A percentile compares a stretch with the other conserved stretches of the same genome.
Conservation (phyloP, 139 green algal genomes). For the Yamagishiella unicocca region DNA sequence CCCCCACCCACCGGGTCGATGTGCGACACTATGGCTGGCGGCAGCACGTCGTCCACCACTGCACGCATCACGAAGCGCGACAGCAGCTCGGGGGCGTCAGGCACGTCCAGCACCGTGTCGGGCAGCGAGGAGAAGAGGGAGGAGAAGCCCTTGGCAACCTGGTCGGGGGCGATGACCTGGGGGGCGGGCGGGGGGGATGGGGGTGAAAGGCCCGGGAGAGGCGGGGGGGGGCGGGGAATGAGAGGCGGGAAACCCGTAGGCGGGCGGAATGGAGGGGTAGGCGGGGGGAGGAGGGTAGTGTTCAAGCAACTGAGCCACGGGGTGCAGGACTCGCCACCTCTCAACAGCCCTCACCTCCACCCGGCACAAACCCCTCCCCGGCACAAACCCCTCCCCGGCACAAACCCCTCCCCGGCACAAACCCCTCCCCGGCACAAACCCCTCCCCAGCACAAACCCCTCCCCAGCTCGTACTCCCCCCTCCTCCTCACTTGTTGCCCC, state of each 20-base stretch:
- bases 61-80: slow-evolving; percentile 84
- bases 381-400: too few species aligned
- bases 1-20: slow-evolving; percentile 23
- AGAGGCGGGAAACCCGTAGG: too few species aligned
- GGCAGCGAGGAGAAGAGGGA: slow-evolving; percentile 73
- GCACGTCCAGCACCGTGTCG: slow-evolving; percentile 89
- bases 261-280: too few species aligned
- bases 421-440: too few species aligned
- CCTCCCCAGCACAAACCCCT: background rate
- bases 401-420: too few species aligned
- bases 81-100: slow-evolving; percentile 76
- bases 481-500: background rate
- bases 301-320: too few species aligned
- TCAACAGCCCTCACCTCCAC: too few species aligned
- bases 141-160: slow-evolving; percentile 82
- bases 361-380: too few species aligned
- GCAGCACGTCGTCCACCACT: slow-evolving; percentile 90
- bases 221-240: background rate
- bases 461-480: background rate
- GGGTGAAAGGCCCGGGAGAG: background rate
- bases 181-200: background rate
- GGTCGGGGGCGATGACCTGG: slow-evolving; percentile 59
- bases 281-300: too few species aligned
- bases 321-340: too few species aligned
- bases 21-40: slow-evolving; percentile 68